Percentiles rank a stretch among this genome's conserved stretches.
phyloP scores from a whole-genome alignment of 768 basidiomycete genomes.

The Kwoniella pini region DNA sequence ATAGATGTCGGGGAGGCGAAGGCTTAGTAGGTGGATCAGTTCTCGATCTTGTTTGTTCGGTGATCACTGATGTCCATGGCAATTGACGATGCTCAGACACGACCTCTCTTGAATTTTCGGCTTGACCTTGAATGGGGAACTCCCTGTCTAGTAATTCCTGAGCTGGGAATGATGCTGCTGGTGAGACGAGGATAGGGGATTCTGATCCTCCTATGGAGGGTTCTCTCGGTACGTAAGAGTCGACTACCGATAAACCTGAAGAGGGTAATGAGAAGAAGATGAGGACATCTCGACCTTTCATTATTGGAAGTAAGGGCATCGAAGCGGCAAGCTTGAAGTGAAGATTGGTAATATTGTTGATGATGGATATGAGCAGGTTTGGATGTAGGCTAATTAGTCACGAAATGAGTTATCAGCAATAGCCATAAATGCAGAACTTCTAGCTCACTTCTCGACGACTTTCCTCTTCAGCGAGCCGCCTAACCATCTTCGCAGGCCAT shows the following conservation, averaged over 20 bases:
- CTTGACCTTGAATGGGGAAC: neutral
- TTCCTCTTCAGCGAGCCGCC: conserved; percentile 31
- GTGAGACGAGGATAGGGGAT: conserved; percentile 16
- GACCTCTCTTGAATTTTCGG: conserved; percentile 12
- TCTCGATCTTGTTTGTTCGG: neutral
- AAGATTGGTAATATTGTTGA: conserved; percentile 30
- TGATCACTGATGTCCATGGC: conserved; percentile 17
- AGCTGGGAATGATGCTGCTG: conserved; percentile 8
- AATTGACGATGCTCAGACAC: conserved; percentile 13
- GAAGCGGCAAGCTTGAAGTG: conserved; percentile 40
- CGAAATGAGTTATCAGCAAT: too few species aligned
- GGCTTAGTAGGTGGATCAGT: neutral
- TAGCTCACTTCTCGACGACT: conserved; percentile 18
- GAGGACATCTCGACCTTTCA: conserved; percentile 39
- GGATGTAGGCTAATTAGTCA: conserved; percentile 35
- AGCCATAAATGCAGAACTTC: too few species aligned
- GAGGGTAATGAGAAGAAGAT: conserved; percentile 40
- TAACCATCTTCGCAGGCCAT: conserved; percentile 41
- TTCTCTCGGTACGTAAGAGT: conserved; percentile 21
- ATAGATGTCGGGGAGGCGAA: neutral
- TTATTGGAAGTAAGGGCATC: conserved; percentile 36
- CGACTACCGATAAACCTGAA: conserved; percentile 31
- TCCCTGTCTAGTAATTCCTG: conserved; percentile 4
- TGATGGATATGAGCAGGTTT: conserved; percentile 25
- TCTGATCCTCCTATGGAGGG: conserved; percentile 2